Conservation (phyloP, 2,329 filamentous ascomycete genomes). For the Daldinia sp. region DNA sequence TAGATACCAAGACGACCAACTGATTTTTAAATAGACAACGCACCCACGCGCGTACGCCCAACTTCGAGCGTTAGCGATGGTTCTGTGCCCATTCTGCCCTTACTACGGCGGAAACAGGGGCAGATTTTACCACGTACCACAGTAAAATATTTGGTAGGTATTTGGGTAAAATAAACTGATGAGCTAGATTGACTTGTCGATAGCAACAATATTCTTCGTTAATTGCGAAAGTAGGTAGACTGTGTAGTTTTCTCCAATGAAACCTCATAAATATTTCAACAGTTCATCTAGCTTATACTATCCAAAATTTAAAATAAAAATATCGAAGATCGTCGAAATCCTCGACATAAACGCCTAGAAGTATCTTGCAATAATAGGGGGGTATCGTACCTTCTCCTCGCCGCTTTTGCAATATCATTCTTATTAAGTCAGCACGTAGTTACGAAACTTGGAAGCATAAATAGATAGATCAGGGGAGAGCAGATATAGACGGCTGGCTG, state of each 20-base stretch:
- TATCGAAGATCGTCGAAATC: not conserved
- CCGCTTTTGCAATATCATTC: conserved; percentile 9
- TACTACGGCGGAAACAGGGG: not conserved
- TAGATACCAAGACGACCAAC: no score
- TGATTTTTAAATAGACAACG: no score
- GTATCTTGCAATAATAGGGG: conserved; percentile 14
- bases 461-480: not conserved
- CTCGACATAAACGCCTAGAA: not conserved
- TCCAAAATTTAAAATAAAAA: not conserved
- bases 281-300: not conserved
- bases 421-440: not conserved
- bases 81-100: no score
- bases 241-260: not conserved
- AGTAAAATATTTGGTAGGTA: not conserved
- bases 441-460: not conserved
- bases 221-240: not conserved
- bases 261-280: not conserved
- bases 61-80: no score
- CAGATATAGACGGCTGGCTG: not conserved
- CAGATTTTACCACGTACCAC: not conserved
- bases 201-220: not conserved
- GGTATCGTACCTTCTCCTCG: conserved; percentile 22
- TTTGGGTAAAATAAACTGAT: not conserved
- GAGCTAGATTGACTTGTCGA: not conserved
- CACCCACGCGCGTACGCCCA: no score